Base-by-base conservation (phyloP, 2,329 filamentous ascomycete species). In the Ceratocystis ficicola region DNA sequence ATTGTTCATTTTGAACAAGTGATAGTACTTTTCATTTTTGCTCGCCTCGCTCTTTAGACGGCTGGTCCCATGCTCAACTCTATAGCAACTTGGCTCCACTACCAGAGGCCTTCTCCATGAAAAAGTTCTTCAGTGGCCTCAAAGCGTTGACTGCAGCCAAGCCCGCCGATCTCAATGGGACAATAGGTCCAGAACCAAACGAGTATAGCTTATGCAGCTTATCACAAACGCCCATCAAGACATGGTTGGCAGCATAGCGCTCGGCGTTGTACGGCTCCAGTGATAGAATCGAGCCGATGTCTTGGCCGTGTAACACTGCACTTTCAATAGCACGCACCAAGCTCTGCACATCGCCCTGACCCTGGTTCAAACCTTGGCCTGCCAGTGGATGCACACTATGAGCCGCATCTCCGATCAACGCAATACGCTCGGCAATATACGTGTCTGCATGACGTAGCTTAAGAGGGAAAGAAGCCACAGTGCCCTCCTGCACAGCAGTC, bases 331-430 rank as follows among this genome's bases (percentile, higher is more conserved):
- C 86, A 69, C 81, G 81, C 5, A 86, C 85, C 0, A 99, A 82
- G 64, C 88, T 87, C 71, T 90, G 86, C 0, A 94, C 88, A 73
- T 99, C 94, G 20, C 85, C 91, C 69, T 97, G 87, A 1, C 94
- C 94, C 71, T 95, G 88, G 73, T 99, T 99, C 15, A 99, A 80
- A 0, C 94, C 94, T 75, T 97, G 94, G 0, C 94, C 94, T 1
- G 90, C 94, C 3, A 99, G 85, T 0, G 94, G 94, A 74, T 99
- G 94, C 69, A 96, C 86, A 1, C 92, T 95, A 74, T 99, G 94
- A 6, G 94, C 94, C 1, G 94, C 94, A 70, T 99, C 94, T 68
- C 94, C 94, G 44, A 99, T 85, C 0, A 99, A 83, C 0, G 92
- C 94, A 7, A 96, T 80, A n/a, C 94, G 87, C 72, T 96, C 90